Evolutionary conservation across 192 early-diverging fungal genomes (phyloP).

Genomic region (Phlyctochytrium arcticum): DNA sequence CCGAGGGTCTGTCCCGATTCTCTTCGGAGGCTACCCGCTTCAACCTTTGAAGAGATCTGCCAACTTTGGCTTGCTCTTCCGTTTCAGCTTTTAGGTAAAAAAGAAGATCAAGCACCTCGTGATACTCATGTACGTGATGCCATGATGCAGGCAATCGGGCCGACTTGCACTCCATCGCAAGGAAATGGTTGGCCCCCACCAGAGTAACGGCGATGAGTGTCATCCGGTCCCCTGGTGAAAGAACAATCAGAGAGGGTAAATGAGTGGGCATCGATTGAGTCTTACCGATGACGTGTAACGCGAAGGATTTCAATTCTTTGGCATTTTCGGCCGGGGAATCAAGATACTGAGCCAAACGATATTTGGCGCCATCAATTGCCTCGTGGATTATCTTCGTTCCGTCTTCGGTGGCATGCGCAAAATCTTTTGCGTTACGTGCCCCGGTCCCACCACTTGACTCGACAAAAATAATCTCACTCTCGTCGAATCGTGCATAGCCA

Average conservation of each 20-base stretch:
- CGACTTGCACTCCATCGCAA: neutral
- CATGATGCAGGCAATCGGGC: neutral
- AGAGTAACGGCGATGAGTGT: neutral
- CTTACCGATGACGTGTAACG: neutral
- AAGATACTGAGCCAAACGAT: neutral
- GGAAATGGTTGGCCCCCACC: neutral
- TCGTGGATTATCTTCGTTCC: neutral
- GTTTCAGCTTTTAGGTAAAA: neutral
- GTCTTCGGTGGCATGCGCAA: neutral
- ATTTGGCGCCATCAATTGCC: neutral
- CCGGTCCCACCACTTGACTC: slow-evolving; percentile 2
- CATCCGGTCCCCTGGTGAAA: neutral
- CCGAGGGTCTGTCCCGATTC: too few relatives aligned
- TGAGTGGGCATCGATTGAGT: neutral
- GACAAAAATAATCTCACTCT: neutral
- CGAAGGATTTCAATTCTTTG: neutral
- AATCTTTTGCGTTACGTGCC: neutral
- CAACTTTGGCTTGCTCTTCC: neutral
- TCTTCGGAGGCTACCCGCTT: too few relatives aligned
- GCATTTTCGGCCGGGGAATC: neutral
- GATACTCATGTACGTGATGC: neutral
- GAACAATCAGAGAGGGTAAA: neutral
- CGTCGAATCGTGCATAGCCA: neutral
- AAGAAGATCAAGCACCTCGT: neutral
- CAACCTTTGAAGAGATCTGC: too few relatives aligned